These are phyloP conservation scores for Diutina siamensis DNA, from an alignment of 1,139 yeast genomes.

Conservation along the genomic window DNA sequence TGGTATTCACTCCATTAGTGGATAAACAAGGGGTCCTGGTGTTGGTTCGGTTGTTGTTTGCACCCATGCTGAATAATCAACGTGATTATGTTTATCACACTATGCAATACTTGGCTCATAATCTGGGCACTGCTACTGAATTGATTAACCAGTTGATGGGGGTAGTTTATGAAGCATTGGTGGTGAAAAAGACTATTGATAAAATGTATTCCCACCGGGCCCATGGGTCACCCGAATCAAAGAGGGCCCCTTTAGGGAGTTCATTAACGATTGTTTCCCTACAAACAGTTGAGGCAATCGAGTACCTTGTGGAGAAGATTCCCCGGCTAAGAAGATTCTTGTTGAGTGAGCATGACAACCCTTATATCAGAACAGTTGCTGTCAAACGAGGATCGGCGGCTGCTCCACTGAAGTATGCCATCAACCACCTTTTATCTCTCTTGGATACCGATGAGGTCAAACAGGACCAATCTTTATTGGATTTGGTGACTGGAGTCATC, in stretches of 20 bases:
- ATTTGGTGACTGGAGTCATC: neutral
- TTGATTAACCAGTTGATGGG: slow-evolving; percentile 60
- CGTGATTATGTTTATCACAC: slow-evolving; percentile 59
- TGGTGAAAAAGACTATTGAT: slow-evolving; percentile 50
- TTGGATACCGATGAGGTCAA: slow-evolving; percentile 17
- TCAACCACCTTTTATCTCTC: slow-evolving; percentile 53
- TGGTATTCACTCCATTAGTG: slow-evolving; percentile 49
- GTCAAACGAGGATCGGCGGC: slow-evolving; percentile 16
- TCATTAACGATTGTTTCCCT: slow-evolving; percentile 63
- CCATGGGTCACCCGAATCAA: slow-evolving; percentile 7
- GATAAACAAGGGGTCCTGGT: slow-evolving; percentile 74
- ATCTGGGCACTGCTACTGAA: slow-evolving; percentile 70
- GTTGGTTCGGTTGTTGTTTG: slow-evolving; percentile 55
- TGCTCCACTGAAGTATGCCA: slow-evolving; percentile 43
- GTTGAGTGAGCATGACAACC: slow-evolving; percentile 69
- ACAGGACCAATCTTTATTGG: slow-evolving; percentile 15
- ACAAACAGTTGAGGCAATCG: slow-evolving; percentile 68
- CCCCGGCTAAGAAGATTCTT: slow-evolving; percentile 64
- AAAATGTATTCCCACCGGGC: slow-evolving; percentile 50
- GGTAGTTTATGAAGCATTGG: slow-evolving; percentile 64
- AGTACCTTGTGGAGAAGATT: slow-evolving; percentile 59
- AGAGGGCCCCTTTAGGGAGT: slow-evolving; percentile 40
- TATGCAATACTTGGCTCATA: slow-evolving; percentile 56
- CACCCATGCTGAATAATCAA: slow-evolving; percentile 58
- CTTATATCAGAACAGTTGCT: slow-evolving; percentile 28